These are phyloP conservation scores for Sonneratia alba DNA, from an alignment of 345 rosid genomes.

Conservation along the genomic window DNA sequence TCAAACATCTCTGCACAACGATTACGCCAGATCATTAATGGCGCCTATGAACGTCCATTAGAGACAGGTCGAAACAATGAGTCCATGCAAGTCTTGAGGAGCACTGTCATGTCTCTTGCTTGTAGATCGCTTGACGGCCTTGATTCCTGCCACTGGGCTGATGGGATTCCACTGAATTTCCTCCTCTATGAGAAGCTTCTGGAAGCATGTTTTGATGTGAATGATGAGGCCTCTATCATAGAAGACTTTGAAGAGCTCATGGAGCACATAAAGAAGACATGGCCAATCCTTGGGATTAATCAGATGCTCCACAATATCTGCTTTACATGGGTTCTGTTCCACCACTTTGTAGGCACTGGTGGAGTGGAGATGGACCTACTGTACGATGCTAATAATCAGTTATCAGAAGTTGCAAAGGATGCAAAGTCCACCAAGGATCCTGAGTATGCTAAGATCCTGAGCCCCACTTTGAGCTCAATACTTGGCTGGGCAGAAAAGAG, in stretches of 20 bases:
- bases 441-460: constrained; percentile 68
- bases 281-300: constrained; percentile 84
- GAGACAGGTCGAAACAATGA: constrained; percentile 94
- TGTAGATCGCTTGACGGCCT: constrained; percentile 64
- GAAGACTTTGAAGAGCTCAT: constrained; percentile 93
- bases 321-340: constrained; percentile 88
- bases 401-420: constrained; percentile 84
- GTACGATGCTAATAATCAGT: constrained; percentile 66
- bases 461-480: constrained; percentile 72
- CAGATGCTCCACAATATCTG: constrained; percentile 81
- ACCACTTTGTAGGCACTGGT: constrained; percentile 69
- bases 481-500: constrained; percentile 96
- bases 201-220: constrained; percentile 76
- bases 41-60: constrained; percentile 59
- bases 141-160: constrained; percentile 96
- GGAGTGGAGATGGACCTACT: constrained; percentile 76
- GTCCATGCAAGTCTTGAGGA: constrained; percentile 87
- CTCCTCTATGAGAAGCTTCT: constrained; percentile 77
- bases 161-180: constrained; percentile 83
- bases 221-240: constrained; percentile 51
- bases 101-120: constrained; percentile 74
- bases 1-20: constrained; percentile 50
- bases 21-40: constrained; percentile 60
- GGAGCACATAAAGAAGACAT: constrained; percentile 96
- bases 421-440: constrained; percentile 87